Evolutionary conservation across 2,329 filamentous ascomycete species (phyloP).

Genomic region (Bipolaris victoriae): DNA sequence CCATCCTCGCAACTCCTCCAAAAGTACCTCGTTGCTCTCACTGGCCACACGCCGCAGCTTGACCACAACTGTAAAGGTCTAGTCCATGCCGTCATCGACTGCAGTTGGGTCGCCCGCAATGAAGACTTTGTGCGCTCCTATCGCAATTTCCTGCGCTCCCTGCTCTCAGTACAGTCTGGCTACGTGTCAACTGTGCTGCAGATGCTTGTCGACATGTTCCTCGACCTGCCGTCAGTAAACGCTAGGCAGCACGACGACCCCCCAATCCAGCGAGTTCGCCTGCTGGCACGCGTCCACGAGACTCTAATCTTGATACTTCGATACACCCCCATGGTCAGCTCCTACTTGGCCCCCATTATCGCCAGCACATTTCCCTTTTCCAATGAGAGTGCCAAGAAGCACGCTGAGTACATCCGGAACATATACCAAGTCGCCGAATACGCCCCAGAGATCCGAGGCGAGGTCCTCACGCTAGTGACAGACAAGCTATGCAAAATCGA

Average conservation of each 20-base stretch:
- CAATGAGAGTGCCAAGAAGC: constrained; percentile 76
- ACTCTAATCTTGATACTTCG: constrained; percentile 77
- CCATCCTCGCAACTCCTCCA: constrained; percentile 60
- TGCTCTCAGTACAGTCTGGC: constrained; percentile 82
- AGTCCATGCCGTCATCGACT: constrained; percentile 63
- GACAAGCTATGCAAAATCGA: constrained; percentile 92
- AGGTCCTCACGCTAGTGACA: constrained; percentile 82
- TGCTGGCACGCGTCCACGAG: constrained; percentile 76
- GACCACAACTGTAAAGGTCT: constrained; percentile 63
- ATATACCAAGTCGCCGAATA: constrained; percentile 79
- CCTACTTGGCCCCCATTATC: constrained; percentile 71
- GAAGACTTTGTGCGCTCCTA: constrained; percentile 64
- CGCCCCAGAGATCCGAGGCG: constrained; percentile 75
- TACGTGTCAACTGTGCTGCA: constrained; percentile 76
- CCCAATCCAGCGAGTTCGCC: constrained; percentile 65
- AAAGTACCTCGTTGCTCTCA: constrained; percentile 65
- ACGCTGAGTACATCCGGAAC: constrained; percentile 88
- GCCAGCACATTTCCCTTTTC: constrained; percentile 74
- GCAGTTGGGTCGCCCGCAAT: constrained; percentile 67
- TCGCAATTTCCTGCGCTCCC: constrained; percentile 62
- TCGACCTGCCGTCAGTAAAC: constrained; percentile 61
- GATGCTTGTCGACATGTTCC: constrained; percentile 82
- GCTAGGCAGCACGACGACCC: constrained; percentile 62
- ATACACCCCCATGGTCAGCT: constrained; percentile 79
- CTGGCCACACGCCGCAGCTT: constrained; percentile 62